phyloP scores from a whole-genome alignment of 768 basidiomycete genomes.

The Suillus spraguei region DNA sequence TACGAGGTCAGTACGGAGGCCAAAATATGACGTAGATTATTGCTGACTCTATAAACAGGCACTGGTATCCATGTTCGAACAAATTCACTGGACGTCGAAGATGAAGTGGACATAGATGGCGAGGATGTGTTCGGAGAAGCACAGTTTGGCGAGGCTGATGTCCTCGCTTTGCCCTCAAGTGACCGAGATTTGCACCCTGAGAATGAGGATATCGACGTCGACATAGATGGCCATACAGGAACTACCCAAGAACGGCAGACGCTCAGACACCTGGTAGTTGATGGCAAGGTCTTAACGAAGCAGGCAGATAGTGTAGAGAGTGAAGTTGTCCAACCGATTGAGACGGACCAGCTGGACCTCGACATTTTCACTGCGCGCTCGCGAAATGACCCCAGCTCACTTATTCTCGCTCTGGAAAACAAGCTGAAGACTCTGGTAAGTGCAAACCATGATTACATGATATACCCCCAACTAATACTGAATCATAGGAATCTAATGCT shows the following conservation, averaged over 20 bases:
- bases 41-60: slow-evolving; percentile 39
- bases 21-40: slow-evolving; percentile 8
- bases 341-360: slow-evolving; percentile 48
- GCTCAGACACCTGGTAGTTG: slow-evolving; percentile 55
- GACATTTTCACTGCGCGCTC: slow-evolving; percentile 52
- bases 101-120: slow-evolving; percentile 80
- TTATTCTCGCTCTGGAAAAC: slow-evolving; percentile 59
- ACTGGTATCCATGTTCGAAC: slow-evolving; percentile 73
- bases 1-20: slow-evolving; percentile 30
- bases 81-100: slow-evolving; percentile 67
- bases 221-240: slow-evolving; percentile 28
- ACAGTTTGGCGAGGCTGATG: slow-evolving; percentile 78
- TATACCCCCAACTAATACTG: not conserved
- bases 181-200: slow-evolving; percentile 31
- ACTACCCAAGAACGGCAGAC: slow-evolving; percentile 34
- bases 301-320: slow-evolving; percentile 33
- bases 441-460: slow-evolving; percentile 11
- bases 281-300: slow-evolving; percentile 42
- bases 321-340: slow-evolving; percentile 43
- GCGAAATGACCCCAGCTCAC: slow-evolving; percentile 47
- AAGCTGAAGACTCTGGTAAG: slow-evolving; percentile 62
- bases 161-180: slow-evolving; percentile 41
- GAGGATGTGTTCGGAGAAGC: slow-evolving; percentile 74
- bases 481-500: slow-evolving; percentile 2
- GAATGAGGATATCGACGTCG: slow-evolving; percentile 47